These are phyloP conservation scores for Colletotrichum lini DNA, from an alignment of 2,329 filamentous ascomycete species.

Conservation along the genomic window DNA sequence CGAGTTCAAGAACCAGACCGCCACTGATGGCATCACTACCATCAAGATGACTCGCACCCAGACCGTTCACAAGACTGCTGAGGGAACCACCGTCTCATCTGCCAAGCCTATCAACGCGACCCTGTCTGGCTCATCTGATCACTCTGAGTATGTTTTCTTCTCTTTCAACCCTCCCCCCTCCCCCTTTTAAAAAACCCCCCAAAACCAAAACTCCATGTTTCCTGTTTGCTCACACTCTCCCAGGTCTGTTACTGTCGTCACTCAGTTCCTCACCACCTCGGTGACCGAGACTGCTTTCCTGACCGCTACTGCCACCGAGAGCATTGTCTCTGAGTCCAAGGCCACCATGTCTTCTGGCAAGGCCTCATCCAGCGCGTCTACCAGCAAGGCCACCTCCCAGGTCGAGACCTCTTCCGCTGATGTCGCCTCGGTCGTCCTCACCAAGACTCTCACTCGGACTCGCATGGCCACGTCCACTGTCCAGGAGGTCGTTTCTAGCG, in stretches of 20 bases:
- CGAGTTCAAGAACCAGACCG: conserved; percentile 7
- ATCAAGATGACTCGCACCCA: conserved; percentile 33
- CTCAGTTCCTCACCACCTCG: conserved; percentile 34
- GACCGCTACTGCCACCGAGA: conserved; percentile 26
- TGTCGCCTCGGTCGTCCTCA: conserved; percentile 29
- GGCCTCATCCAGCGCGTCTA: not conserved
- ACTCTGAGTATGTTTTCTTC: conserved; percentile 23
- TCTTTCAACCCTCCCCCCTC: not conserved
- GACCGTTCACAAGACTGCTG: conserved; percentile 28
- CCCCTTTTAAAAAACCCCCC: no score
- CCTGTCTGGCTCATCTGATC: conserved; percentile 7
- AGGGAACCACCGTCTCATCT: conserved; percentile 35
- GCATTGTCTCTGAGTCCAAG: conserved; percentile 1
- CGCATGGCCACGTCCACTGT: conserved; percentile 23
- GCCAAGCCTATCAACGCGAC: conserved; percentile 29
- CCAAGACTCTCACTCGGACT: conserved; percentile 33
- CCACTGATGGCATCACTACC: conserved; percentile 20
- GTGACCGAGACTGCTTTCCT: conserved; percentile 36
- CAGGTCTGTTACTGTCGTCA: conserved; percentile 25
- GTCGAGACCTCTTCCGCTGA: conserved; percentile 23
- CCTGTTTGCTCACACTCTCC: not conserved
- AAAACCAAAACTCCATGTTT: not conserved
- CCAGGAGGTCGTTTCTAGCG: conserved; percentile 26
- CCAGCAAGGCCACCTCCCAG: conserved; percentile 8
- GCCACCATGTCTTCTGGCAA: not conserved